Evolutionary conservation across 1,284 basidiomycete species (phyloP).

Genomic region (Cutaneotrichosporon sp.): DNA sequence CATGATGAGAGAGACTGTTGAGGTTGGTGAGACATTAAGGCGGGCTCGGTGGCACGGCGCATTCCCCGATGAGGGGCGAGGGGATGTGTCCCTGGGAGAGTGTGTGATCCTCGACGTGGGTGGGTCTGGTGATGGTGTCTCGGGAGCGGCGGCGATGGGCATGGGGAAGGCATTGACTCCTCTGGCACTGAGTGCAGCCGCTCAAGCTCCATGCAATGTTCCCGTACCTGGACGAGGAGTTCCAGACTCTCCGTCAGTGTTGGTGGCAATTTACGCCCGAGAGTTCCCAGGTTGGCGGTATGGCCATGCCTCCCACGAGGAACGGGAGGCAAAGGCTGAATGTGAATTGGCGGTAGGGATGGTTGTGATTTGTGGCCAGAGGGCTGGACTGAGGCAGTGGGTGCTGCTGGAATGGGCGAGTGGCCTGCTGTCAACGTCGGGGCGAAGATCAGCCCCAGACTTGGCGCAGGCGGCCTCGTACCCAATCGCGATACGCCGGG

Average conservation of each 20-base stretch:
- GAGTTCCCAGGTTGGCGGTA: conserved; percentile 1
- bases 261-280: conserved; percentile 32
- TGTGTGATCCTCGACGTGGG: too few species aligned
- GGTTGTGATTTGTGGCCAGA: background rate
- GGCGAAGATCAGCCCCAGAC: background rate
- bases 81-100: too few species aligned
- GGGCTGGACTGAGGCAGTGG: background rate
- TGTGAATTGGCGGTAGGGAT: background rate
- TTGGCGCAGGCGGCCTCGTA: background rate
- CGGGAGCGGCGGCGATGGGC: background rate
- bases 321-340: background rate
- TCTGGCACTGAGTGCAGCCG: conserved; percentile 4
- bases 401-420: background rate
- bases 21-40: background rate
- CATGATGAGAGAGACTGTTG: background rate
- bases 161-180: background rate
- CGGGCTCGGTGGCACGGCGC: background rate
- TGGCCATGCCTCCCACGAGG: background rate
- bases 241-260: conserved; percentile 33
- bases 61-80: background rate
- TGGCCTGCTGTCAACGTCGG: background rate
- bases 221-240: conserved; percentile 16
- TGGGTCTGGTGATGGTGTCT: background rate
- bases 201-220: conserved; percentile 6
- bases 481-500: background rate